These are phyloP conservation scores for Backusella psychrophila DNA, from an alignment of 192 early-diverging fungal genomes.

Conservation along the genomic window DNA sequence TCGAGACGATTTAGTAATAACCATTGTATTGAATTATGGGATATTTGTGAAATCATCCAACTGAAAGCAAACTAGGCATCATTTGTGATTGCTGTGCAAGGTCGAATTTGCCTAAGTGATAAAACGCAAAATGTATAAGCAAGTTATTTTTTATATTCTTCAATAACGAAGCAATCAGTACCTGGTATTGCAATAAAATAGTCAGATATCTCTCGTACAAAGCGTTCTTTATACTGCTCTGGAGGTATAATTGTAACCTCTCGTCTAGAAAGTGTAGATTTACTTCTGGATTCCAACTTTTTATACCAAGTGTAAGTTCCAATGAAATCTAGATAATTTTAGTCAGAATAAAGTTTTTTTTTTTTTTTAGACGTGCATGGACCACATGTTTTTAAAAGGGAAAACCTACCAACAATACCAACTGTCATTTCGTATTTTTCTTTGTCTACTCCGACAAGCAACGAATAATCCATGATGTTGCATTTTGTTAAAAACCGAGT, in stretches of 20 bases:
- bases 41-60: not conserved
- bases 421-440: slow-evolving; percentile 82
- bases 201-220: slow-evolving; percentile 83
- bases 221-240: slow-evolving; percentile 89
- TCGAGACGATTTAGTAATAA: not conserved
- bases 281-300: slow-evolving; percentile 79
- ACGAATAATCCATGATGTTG: slow-evolving; percentile 97
- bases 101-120: slow-evolving; percentile 13
- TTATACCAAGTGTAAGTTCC: slow-evolving; percentile 98
- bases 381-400: not conserved
- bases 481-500: slow-evolving; percentile 87
- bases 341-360: not conserved
- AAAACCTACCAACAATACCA: slow-evolving; percentile 73
- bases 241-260: slow-evolving; percentile 94
- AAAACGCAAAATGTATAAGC: not conserved
- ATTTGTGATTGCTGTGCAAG: not conserved
- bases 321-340: slow-evolving; percentile 75
- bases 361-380: not conserved
- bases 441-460: slow-evolving; percentile 92
- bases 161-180: slow-evolving; percentile 21
- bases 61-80: slow-evolving; percentile 3
- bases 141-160: no score
- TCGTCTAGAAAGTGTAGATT: slow-evolving; percentile 69
- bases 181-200: slow-evolving; percentile 88
- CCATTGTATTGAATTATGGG: not conserved